Evolutionary conservation across 768 basidiomycete genomes (phyloP), one percentile per base, ranked within the genome.

Genomic region (Dacryopinax spathularia): DNA sequence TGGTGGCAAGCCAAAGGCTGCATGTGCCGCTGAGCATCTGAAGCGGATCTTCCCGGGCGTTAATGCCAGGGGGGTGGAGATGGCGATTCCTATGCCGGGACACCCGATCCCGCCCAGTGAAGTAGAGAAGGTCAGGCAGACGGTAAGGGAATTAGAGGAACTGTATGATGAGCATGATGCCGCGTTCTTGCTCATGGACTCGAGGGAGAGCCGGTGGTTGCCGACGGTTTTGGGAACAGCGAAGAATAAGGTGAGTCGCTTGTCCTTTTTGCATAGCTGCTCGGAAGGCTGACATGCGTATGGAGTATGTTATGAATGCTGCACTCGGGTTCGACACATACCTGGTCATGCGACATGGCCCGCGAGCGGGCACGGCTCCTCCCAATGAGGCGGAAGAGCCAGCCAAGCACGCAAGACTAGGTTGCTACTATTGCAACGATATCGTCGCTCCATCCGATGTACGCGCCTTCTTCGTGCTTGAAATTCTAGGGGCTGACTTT

Each of bases 391-490:
- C 37, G 10, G 60, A 16, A 16, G 34, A 29, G 20, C 39, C 13
- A 10, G 20, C 33, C 1, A 43, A 22, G n/a, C 43, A 60, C 35
- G 67, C 70, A 13, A 73, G 80, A 13, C 76, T 99, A 33, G 95
- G 96, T 2, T 99, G 96, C 71, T 98, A 99, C 72, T 99, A 91
- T 72, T 99, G 96, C 75, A 97, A 97, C 69, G 96, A 99, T 67
- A 89, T 97, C 63, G 93, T 97, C 36, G 96, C 95, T 0, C 94
- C 96, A 7, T 84, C 88, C 18, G 94, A 99, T 73, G 94, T 95
- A 77, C 70, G 80, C 74, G 12, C 29, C 41, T 36, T 56, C 48
- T 64, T 64, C 62, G 29, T 33, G 15, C 60, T 39, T 18, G n/a
- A n/a, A n/a, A n/a, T n/a, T n/a, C n/a, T n/a, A n/a, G n/a, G n/a